These are phyloP conservation scores for Centella asiatica DNA, from an alignment of 129 eudicot genomes.

Conservation along the genomic window DNA sequence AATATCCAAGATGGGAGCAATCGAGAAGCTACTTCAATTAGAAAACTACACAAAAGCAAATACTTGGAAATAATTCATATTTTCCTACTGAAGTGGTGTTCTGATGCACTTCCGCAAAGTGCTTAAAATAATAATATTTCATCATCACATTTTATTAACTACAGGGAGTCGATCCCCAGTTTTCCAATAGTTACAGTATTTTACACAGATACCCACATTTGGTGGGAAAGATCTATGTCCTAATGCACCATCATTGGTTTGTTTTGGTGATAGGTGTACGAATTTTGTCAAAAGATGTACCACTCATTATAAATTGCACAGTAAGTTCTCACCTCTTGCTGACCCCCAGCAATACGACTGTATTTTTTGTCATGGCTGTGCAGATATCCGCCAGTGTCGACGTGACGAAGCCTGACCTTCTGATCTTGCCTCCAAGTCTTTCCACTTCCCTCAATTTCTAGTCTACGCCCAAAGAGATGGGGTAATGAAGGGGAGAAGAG, in stretches of 20 bases:
- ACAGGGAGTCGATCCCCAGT: too few species aligned
- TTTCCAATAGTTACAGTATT: too few species aligned
- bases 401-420: constrained; percentile 79
- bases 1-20: too few species aligned
- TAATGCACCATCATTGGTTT: too few species aligned
- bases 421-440: constrained; percentile 95
- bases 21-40: too few species aligned
- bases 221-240: too few species aligned
- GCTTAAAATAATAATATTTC: too few species aligned
- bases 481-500: not conserved
- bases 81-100: not conserved
- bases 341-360: constrained; percentile 87
- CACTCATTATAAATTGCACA: too few species aligned
- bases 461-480: constrained; percentile 24
- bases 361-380: constrained; percentile 97
- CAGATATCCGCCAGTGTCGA: constrained; percentile 87
- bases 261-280: not conserved
- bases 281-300: not conserved
- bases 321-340: constrained; percentile 76
- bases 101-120: not conserved
- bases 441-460: constrained; percentile 87
- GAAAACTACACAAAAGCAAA: too few species aligned
- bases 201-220: too few species aligned
- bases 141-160: too few species aligned
- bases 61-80: too few species aligned